A percentile compares a stretch with the other conserved stretches of the same genome.
phyloP scores from a whole-genome alignment of 1,284 basidiomycete genomes.

The Mycena sp. region DNA sequence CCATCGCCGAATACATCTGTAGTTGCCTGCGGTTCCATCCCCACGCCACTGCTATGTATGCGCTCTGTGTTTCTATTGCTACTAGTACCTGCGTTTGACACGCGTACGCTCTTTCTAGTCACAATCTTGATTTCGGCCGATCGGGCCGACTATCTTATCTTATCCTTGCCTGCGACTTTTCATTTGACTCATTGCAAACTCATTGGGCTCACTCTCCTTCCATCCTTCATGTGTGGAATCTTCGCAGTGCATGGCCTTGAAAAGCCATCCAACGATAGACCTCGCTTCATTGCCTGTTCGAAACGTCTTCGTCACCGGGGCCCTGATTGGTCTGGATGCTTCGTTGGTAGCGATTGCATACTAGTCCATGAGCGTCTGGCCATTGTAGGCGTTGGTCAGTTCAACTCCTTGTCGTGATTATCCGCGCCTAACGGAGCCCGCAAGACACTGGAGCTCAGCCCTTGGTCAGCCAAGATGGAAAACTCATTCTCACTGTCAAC shows the following conservation, averaged over 20 bases:
- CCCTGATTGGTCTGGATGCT: slow-evolving; percentile 97
- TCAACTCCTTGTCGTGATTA: not conserved
- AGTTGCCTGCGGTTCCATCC: too few relatives aligned
- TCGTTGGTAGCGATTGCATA: slow-evolving; percentile 82
- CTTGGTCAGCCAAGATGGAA: slow-evolving; percentile 88
- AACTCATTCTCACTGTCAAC: slow-evolving; percentile 92
- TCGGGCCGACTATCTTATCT: slow-evolving; percentile 23
- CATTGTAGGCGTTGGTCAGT: slow-evolving; percentile 96
- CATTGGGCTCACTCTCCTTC: slow-evolving; percentile 11
- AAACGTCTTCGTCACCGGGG: slow-evolving; percentile 93
- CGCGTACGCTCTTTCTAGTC: too few relatives aligned
- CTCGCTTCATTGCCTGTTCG: slow-evolving; percentile 84
- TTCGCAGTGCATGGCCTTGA: slow-evolving; percentile 84
- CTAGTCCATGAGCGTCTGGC: slow-evolving; percentile 94
- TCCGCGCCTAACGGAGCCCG: slow-evolving; percentile 7
- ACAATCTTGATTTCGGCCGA: too few relatives aligned
- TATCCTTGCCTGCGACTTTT: slow-evolving; percentile 15
- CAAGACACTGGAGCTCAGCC: slow-evolving; percentile 98
- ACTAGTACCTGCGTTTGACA: too few relatives aligned
- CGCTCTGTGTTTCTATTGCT: too few relatives aligned
- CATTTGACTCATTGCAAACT: slow-evolving; percentile 26
- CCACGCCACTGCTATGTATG: too few relatives aligned
- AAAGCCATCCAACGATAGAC: slow-evolving; percentile 73
- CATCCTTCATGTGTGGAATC: slow-evolving; percentile 86
- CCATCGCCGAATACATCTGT: too few relatives aligned